These are phyloP conservation scores for Glycine latifolia DNA, from an alignment of 306 rosid genomes.

Conservation along the genomic window DNA sequence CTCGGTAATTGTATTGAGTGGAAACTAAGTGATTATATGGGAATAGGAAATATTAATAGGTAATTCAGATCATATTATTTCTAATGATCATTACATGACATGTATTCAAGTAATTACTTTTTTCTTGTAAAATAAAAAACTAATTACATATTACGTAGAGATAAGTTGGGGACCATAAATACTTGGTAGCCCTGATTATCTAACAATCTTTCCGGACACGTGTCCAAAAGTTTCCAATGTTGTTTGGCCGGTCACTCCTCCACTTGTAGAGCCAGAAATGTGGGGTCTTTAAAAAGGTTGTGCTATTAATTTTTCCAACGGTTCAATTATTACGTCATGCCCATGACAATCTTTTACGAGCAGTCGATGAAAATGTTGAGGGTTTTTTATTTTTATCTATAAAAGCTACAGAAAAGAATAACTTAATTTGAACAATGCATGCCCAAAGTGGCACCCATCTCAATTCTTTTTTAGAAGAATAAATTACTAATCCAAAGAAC, in stretches of 20 bases:
- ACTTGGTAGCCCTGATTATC: too few relatives aligned
- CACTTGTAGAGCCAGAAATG: slow-evolving; percentile 4
- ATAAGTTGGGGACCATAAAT: too few relatives aligned
- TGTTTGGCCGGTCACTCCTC: slow-evolving; percentile 6
- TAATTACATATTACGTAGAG: too few relatives aligned
- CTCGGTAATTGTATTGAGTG: not conserved
- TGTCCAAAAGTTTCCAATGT: not conserved
- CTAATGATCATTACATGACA: too few relatives aligned
- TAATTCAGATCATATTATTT: too few relatives aligned
- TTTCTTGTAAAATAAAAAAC: too few relatives aligned
- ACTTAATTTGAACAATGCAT: not conserved
- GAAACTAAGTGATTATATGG: too few relatives aligned
- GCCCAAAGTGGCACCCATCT: not conserved
- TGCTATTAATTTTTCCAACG: not conserved
- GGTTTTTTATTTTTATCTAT: too few relatives aligned
- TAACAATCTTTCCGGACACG: not conserved
- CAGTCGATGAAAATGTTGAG: not conserved
- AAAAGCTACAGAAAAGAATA: not conserved
- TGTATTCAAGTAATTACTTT: too few relatives aligned
- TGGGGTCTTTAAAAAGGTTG: slow-evolving; percentile 10
- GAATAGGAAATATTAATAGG: too few relatives aligned
- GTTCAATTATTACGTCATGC: not conserved
- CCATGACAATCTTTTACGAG: not conserved
- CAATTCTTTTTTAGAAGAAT: not conserved
- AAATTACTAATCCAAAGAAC: not conserved